Evolutionary conservation across 306 rosid genomes (phyloP).

Genomic region (Dryas alaskensis): DNA sequence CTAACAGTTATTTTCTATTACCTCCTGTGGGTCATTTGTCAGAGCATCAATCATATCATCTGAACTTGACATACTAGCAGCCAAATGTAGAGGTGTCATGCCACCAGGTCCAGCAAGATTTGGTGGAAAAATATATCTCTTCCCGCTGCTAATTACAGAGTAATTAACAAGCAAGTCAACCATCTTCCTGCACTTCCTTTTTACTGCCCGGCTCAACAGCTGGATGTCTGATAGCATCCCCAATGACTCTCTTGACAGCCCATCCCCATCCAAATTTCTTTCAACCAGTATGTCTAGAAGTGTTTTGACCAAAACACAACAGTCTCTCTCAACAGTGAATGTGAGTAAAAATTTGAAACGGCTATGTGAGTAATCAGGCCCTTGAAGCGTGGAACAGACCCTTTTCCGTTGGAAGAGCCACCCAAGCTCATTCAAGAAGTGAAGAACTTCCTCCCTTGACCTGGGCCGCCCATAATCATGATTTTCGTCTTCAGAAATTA

Average conservation of each 20-base stretch:
- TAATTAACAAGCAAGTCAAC: slow-evolving; percentile 69
- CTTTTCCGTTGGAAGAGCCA: slow-evolving; percentile 84
- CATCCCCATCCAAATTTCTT: slow-evolving; percentile 46
- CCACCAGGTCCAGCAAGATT: slow-evolving; percentile 77
- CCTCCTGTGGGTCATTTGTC: slow-evolving; percentile 86
- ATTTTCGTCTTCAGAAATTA: slow-evolving; percentile 48
- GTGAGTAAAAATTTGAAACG: slow-evolving; percentile 73
- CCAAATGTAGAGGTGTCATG: slow-evolving; percentile 86
- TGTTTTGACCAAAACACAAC: slow-evolving; percentile 60
- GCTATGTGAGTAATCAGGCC: slow-evolving; percentile 50
- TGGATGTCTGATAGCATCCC: slow-evolving; percentile 71
- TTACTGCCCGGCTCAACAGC: slow-evolving; percentile 76
- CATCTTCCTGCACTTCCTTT: slow-evolving; percentile 66
- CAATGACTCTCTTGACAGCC: slow-evolving; percentile 46
- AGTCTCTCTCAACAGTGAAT: slow-evolving; percentile 76
- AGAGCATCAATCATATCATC: slow-evolving; percentile 68
- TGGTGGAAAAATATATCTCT: slow-evolving; percentile 66
- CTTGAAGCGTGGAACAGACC: slow-evolving; percentile 35
- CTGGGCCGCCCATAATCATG: slow-evolving; percentile 46
- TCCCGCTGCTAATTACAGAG: slow-evolving; percentile 37
- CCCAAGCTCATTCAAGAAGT: slow-evolving; percentile 84
- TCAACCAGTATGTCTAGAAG: slow-evolving; percentile 65
- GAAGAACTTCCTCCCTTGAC: slow-evolving; percentile 70
- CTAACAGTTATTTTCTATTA: slow-evolving; percentile 20
- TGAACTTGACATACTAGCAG: slow-evolving; percentile 64